Conservation (phyloP, 1,284 basidiomycete genomes). For the Fomitopsis schrenkii region DNA sequence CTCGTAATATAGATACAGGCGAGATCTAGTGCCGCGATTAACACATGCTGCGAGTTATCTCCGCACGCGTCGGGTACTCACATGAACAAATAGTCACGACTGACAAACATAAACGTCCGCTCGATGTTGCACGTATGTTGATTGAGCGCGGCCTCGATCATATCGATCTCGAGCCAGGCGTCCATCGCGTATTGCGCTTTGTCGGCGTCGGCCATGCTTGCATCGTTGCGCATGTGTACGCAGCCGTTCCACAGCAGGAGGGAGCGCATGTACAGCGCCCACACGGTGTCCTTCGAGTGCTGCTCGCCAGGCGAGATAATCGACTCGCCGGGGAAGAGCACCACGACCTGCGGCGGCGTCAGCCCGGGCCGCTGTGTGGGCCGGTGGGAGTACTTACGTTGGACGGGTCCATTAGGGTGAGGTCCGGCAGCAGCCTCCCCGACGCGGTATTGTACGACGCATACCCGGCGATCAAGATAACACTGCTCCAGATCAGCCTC, state of each 20-base stretch:
- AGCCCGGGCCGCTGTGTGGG: not conserved
- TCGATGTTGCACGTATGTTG: slow-evolving; percentile 65
- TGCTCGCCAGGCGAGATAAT: slow-evolving; percentile 23
- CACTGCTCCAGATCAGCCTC: slow-evolving; percentile 67
- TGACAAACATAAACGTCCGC: slow-evolving; percentile 61
- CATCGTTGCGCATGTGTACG: slow-evolving; percentile 49
- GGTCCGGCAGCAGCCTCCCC: slow-evolving; percentile 32
- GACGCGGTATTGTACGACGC: slow-evolving; percentile 54
- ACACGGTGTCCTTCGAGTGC: slow-evolving; percentile 48
- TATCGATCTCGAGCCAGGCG: slow-evolving; percentile 70
- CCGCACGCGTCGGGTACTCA: slow-evolving; percentile 33
- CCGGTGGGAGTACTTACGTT: slow-evolving; percentile 41
- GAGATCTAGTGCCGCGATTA: slow-evolving; percentile 39
- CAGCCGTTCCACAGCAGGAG: slow-evolving; percentile 73
- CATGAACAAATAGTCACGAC: slow-evolving; percentile 75
- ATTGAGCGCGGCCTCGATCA: slow-evolving; percentile 58
- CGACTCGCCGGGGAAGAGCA: slow-evolving; percentile 69
- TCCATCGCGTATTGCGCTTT: slow-evolving; percentile 59
- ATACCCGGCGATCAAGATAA: slow-evolving; percentile 59
- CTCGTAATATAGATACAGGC: slow-evolving; percentile 67
- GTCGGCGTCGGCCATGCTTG: slow-evolving; percentile 37
- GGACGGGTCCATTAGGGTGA: slow-evolving; percentile 60
- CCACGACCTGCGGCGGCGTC: slow-evolving; percentile 46
- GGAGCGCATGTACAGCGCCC: slow-evolving; percentile 66
- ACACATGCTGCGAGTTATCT: not conserved